phyloP scores from a whole-genome alignment of 2,329 filamentous ascomycete genomes.

The Aspergillus sp. region DNA sequence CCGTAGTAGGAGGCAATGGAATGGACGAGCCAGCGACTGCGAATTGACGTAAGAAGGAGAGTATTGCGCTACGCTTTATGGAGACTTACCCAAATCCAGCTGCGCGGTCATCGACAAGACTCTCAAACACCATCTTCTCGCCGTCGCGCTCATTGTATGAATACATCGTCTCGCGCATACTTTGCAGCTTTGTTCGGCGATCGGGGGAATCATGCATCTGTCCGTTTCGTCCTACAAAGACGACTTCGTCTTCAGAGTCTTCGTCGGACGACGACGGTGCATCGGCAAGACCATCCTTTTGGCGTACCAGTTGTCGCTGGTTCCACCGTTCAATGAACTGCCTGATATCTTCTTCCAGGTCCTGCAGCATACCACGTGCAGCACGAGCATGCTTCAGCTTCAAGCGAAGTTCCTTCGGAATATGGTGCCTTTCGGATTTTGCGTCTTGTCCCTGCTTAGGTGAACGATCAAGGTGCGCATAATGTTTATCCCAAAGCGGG shows the following conservation, averaged over 20 bases:
- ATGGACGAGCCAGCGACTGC: slow-evolving; percentile 86
- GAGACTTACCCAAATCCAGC: slow-evolving; percentile 74
- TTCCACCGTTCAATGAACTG: slow-evolving; percentile 68
- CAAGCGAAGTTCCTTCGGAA: slow-evolving; percentile 77
- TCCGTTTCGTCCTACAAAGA: slow-evolving; percentile 75
- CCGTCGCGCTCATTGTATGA: slow-evolving; percentile 47
- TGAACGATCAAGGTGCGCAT: slow-evolving; percentile 41
- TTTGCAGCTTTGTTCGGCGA: slow-evolving; percentile 54
- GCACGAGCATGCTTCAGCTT: slow-evolving; percentile 77
- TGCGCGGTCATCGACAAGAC: slow-evolving; percentile 69
- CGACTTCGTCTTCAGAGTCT: slow-evolving; percentile 79
- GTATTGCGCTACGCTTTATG: not conserved
- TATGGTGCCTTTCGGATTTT: slow-evolving; percentile 42
- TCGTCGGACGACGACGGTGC: slow-evolving; percentile 43
- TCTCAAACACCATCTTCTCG: slow-evolving; percentile 78
- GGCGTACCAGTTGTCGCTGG: slow-evolving; percentile 49
- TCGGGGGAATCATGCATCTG: slow-evolving; percentile 61
- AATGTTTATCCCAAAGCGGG: slow-evolving; percentile 72
- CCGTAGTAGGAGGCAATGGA: slow-evolving; percentile 92
- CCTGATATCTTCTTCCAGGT: slow-evolving; percentile 81
- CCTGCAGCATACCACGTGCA: slow-evolving; percentile 76
- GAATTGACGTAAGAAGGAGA: slow-evolving; percentile 16
- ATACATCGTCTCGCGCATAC: slow-evolving; percentile 37
- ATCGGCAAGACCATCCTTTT: slow-evolving; percentile 47
- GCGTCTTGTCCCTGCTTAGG: slow-evolving; percentile 36